These are phyloP conservation scores for Fistulinella prunicolor DNA, from an alignment of 768 basidiomycete species.

Conservation along the genomic window DNA sequence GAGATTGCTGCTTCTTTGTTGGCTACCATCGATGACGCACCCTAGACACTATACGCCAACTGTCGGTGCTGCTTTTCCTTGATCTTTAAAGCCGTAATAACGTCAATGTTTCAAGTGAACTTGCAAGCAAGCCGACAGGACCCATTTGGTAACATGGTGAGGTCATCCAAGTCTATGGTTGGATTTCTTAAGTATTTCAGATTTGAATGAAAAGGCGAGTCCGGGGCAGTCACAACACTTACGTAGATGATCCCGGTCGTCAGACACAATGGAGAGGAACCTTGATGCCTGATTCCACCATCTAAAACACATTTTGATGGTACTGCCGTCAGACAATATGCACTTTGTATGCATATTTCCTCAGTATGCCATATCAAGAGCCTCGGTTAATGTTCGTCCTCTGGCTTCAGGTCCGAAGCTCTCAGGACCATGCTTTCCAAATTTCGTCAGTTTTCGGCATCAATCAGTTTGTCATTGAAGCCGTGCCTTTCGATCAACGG, in stretches of 20 bases:
- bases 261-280: background rate
- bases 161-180: background rate
- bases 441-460: conserved; percentile 12
- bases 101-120: too few relatives aligned
- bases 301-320: background rate
- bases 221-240: conserved; percentile 10
- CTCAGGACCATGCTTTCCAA: background rate
- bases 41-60: background rate
- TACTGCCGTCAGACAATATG: background rate
- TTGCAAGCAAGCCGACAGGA: too few relatives aligned
- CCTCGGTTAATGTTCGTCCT: background rate
- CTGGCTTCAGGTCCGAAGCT: conserved; percentile 4
- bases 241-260: conserved; percentile 7
- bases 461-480: background rate
- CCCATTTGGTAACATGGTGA: background rate
- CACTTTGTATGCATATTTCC: background rate
- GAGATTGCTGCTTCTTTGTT: conserved; percentile 1
- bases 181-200: background rate
- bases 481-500: conserved; percentile 11
- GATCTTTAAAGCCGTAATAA: too few relatives aligned
- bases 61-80: background rate
- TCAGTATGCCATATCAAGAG: background rate
- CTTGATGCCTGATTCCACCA: background rate
- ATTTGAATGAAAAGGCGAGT: conserved; percentile 1
- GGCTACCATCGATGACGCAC: conserved; percentile 2